Conservation (phyloP, 169 alveolate genomes). For the Perkinsus chesapeaki region DNA sequence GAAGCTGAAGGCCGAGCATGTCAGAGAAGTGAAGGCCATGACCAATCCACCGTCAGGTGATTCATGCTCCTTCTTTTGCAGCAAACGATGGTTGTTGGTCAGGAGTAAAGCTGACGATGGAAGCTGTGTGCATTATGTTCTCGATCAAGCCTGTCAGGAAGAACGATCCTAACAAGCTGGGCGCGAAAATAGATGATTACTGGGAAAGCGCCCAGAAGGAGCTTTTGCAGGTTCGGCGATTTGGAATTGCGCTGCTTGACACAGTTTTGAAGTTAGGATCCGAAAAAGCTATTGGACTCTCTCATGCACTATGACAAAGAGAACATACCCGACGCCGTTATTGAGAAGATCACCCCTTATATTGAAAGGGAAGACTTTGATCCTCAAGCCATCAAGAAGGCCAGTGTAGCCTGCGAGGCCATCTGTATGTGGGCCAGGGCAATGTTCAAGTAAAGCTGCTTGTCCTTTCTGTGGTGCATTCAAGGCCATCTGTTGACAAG, state of each 20-base stretch:
- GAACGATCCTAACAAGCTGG: slow-evolving; percentile 52
- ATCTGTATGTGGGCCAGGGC: slow-evolving; percentile 68
- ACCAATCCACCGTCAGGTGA: slow-evolving; percentile 51
- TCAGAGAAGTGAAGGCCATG: slow-evolving; percentile 42
- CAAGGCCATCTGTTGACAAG: neutral
- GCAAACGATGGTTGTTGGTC: neutral
- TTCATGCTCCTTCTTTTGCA: neutral
- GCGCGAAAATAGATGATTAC: slow-evolving; percentile 53
- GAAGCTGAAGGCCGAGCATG: slow-evolving; percentile 32
- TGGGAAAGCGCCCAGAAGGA: slow-evolving; percentile 47
- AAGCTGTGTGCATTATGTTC: slow-evolving; percentile 54
- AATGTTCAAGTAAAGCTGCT: slow-evolving; percentile 58
- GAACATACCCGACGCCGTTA: slow-evolving; percentile 36
- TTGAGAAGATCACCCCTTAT: slow-evolving; percentile 33
- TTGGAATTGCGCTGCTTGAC: neutral
- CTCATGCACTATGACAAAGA: slow-evolving; percentile 54
- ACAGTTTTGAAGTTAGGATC: slow-evolving; percentile 23
- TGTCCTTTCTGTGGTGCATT: slow-evolving; percentile 4
- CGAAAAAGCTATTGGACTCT: slow-evolving; percentile 47
- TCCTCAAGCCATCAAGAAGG: slow-evolving; percentile 55
- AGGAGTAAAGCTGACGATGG: slow-evolving; percentile 50
- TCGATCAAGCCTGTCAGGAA: slow-evolving; percentile 41
- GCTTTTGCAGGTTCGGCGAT: neutral
- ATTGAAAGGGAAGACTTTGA: slow-evolving; percentile 49
- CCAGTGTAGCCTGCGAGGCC: slow-evolving; percentile 68